These are phyloP conservation scores for Globisporangium barbulae DNA, from an alignment of 352 stramenopile species.

Conservation along the genomic window DNA sequence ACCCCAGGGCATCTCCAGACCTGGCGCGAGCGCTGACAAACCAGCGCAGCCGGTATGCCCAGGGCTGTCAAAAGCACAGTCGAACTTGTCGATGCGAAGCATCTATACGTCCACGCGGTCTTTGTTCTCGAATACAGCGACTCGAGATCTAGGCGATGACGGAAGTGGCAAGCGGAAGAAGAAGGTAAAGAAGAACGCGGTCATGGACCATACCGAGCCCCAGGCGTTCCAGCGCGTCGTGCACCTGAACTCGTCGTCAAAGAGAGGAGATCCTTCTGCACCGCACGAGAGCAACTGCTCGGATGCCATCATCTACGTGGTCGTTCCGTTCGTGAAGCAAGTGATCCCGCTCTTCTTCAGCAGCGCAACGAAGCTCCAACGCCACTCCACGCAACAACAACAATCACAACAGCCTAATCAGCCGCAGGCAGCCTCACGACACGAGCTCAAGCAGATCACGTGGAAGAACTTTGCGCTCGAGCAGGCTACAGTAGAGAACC, in stretches of 20 bases:
- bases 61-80: neutral
- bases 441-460: conserved; percentile 13
- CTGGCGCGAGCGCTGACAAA: neutral
- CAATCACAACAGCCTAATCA: neutral
- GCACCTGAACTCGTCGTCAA: conserved; percentile 6
- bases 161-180: conserved; percentile 9
- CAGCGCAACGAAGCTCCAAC: neutral
- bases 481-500: neutral
- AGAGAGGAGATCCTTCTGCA: conserved; percentile 5
- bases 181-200: conserved; percentile 38
- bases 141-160: neutral
- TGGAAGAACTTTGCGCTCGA: conserved; percentile 16
- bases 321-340: conserved; percentile 15
- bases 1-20: neutral
- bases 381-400: neutral
- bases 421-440: neutral
- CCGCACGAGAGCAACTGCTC: neutral
- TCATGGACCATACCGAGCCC: conserved; percentile 33
- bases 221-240: conserved; percentile 35
- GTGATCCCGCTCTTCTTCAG: conserved; percentile 13
- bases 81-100: conserved; percentile 11
- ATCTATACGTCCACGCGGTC: conserved; percentile 18
- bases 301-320: conserved; percentile 9
- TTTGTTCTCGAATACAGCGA: conserved; percentile 3
- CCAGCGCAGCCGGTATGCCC: neutral